Conservation (phyloP, 306 rosid species). For the Benincasa hispida region DNA sequence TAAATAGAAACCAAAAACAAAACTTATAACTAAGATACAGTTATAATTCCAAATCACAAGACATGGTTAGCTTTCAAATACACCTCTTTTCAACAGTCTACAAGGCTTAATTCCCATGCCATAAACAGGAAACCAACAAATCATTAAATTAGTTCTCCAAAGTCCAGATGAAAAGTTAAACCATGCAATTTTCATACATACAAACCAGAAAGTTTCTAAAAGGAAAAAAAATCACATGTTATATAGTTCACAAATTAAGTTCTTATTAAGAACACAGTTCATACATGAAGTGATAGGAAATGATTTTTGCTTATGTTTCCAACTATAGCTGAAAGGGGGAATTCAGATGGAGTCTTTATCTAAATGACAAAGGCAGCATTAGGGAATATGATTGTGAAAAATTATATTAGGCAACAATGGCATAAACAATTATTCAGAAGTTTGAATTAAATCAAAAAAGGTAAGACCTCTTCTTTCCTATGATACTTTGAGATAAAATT, state of each 20-base stretch:
- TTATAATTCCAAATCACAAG: neutral
- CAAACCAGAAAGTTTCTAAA: neutral
- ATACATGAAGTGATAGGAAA: neutral
- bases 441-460: neutral
- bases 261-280: neutral
- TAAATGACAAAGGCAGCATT: neutral
- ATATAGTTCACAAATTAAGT: neutral
- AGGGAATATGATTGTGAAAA: neutral
- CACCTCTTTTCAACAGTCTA: neutral
- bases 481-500: neutral
- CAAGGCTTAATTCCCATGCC: neutral
- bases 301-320: neutral
- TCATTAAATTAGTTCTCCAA: neutral
- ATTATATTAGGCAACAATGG: neutral
- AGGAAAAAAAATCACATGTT: neutral
- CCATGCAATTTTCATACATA: neutral
- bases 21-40: neutral
- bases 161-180: neutral
- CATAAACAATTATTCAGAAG: neutral
- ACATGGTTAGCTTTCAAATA: neutral
- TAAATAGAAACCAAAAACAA: neutral
- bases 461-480: constrained; percentile 4
- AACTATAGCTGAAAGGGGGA: neutral
- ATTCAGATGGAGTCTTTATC: neutral
- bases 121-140: neutral